Evolutionary conservation across 1,284 basidiomycete genomes (phyloP).

Genomic region (Hemileccinum hortonii): DNA sequence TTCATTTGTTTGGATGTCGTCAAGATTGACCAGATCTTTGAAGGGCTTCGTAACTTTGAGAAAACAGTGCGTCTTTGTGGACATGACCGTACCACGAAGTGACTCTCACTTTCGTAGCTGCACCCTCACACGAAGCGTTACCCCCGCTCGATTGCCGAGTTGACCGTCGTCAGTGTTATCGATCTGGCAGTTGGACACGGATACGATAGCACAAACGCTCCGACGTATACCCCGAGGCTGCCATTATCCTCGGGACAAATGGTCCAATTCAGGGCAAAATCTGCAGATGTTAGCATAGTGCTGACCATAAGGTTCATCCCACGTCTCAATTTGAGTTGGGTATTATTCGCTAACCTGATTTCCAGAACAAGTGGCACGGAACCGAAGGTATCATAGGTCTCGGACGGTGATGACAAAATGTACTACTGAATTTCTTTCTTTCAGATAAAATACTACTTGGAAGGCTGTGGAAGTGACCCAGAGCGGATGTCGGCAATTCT

Average conservation of each 20-base stretch:
- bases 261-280: constrained; percentile 74
- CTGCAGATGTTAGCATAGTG: constrained; percentile 47
- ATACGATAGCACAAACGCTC: constrained; percentile 71
- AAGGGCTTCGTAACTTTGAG: constrained; percentile 57
- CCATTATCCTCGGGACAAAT: constrained; percentile 80
- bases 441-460: constrained; percentile 82
- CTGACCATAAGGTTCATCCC: constrained; percentile 61
- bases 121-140: constrained; percentile 39
- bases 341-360: constrained; percentile 1
- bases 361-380: constrained; percentile 82
- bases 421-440: neutral
- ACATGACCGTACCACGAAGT: neutral
- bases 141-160: constrained; percentile 59
- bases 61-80: constrained; percentile 34
- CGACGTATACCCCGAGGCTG: constrained; percentile 59
- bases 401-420: neutral
- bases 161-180: constrained; percentile 59
- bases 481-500: constrained; percentile 48
- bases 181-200: constrained; percentile 69
- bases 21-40: constrained; percentile 68
- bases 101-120: constrained; percentile 9
- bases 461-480: constrained; percentile 61
- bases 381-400: constrained; percentile 67
- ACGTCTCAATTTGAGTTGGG: neutral
- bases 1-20: constrained; percentile 68